These are phyloP conservation scores for Trichomonascaceae sp. DNA, from an alignment of 1,139 yeast species.

Conservation along the genomic window DNA sequence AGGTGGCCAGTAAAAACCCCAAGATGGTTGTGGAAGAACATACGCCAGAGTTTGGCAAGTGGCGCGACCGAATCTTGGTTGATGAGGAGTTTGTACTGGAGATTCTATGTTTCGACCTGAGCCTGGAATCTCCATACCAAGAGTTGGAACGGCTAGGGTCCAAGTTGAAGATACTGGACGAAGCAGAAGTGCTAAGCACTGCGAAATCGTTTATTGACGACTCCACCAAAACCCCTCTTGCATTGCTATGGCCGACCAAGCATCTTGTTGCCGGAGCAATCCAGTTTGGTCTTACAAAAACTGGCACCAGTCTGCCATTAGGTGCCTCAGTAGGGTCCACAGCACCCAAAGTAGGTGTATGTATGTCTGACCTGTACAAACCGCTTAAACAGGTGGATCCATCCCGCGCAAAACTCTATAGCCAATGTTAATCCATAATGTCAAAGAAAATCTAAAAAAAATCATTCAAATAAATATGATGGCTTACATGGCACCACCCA, in stretches of 20 bases:
- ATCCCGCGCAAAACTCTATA: neutral
- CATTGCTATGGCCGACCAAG: constrained; percentile 20
- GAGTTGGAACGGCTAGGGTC: constrained; percentile 15
- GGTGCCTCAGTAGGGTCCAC: neutral
- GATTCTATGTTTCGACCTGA: constrained; percentile 38
- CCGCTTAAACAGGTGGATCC: neutral
- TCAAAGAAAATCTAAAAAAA: neutral
- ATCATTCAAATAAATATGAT: neutral
- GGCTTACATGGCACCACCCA: too few relatives aligned
- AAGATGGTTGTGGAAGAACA: constrained; percentile 32
- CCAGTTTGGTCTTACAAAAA: constrained; percentile 18
- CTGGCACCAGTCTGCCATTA: neutral
- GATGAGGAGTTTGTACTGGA: constrained; percentile 36
- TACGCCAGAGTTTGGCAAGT: constrained; percentile 35
- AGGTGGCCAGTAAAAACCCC: constrained; percentile 32
- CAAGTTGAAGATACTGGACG: constrained; percentile 15
- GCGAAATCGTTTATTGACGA: constrained; percentile 31
- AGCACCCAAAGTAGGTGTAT: neutral
- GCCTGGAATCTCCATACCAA: constrained; percentile 32
- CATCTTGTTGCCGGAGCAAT: constrained; percentile 28
- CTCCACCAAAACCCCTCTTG: constrained; percentile 25
- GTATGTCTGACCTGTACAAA: neutral
- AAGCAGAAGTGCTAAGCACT: constrained; percentile 17
- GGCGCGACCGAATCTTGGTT: constrained; percentile 34
- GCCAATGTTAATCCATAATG: neutral